phyloP scores from a whole-genome alignment of 148 eudicot species.

The Camellia granthamiana region DNA sequence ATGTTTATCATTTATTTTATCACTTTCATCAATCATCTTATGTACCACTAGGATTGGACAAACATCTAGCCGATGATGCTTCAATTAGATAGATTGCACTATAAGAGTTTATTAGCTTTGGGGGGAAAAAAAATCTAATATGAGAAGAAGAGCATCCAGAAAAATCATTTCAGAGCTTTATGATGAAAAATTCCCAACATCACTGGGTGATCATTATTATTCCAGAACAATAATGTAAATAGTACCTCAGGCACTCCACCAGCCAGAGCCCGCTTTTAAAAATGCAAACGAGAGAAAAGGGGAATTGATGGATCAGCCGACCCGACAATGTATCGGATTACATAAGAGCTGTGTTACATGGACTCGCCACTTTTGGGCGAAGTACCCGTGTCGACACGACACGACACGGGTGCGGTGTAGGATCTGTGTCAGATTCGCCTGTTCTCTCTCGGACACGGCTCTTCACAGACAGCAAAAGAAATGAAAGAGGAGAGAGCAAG shows the following conservation, averaged over 20 bases:
- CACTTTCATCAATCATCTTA: too few relatives aligned
- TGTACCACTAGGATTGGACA: too few relatives aligned
- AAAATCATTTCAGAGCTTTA: not conserved
- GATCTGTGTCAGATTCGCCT: too few relatives aligned
- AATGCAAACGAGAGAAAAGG: not conserved
- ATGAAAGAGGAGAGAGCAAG: too few relatives aligned
- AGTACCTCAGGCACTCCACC: constrained; percentile 14
- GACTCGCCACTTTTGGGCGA: too few relatives aligned
- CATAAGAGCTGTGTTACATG: too few relatives aligned
- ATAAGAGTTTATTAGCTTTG: not conserved
- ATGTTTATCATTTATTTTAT: too few relatives aligned
- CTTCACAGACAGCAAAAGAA: too few relatives aligned
- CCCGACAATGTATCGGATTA: constrained; percentile 18
- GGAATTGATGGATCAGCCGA: constrained; percentile 4
- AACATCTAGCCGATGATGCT: not conserved
- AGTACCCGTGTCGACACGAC: too few relatives aligned
- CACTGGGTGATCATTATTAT: not conserved
- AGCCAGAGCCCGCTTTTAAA: not conserved
- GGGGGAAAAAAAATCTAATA: not conserved
- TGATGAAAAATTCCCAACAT: not conserved
- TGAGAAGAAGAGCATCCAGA: not conserved
- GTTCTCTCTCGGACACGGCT: too few relatives aligned
- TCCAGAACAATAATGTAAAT: not conserved
- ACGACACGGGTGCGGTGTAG: too few relatives aligned
- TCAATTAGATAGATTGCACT: not conserved